Percentiles rank a stretch among this genome's conserved stretches.
phyloP scores from a whole-genome alignment of 2,329 filamentous ascomycete species.

The Colletotrichum paranaense region DNA sequence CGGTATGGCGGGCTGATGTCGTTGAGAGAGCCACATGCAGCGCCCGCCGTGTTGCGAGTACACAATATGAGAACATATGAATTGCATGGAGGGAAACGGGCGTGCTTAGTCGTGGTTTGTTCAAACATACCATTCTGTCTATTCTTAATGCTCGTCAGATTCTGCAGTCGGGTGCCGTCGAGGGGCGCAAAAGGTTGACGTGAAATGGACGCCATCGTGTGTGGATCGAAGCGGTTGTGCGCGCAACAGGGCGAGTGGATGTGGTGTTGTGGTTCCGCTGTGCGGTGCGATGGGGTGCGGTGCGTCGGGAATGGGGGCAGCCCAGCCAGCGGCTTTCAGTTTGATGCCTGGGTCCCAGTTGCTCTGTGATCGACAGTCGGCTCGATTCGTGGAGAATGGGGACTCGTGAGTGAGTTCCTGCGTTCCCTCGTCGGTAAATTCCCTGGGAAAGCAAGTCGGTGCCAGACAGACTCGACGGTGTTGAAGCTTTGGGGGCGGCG shows the following conservation, averaged over 20 bases:
- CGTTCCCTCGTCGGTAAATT: conserved; percentile 6
- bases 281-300: neutral
- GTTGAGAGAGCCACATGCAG: neutral
- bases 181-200: conserved; percentile 83
- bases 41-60: neutral
- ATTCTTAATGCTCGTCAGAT: conserved; percentile 81
- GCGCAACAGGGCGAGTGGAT: conserved; percentile 22
- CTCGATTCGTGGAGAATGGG: conserved; percentile 28
- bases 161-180: conserved; percentile 76
- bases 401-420: neutral
- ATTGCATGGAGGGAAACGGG: neutral
- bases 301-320: neutral
- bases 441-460: conserved; percentile 17
- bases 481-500: neutral
- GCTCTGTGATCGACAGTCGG: conserved; percentile 25
- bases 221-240: conserved; percentile 20
- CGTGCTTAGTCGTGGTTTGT: conserved; percentile 19
- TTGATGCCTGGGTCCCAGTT: neutral
- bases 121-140: conserved; percentile 74
- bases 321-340: conserved; percentile 3
- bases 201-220: conserved; percentile 64
- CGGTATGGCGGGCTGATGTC: neutral
- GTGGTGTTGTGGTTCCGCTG: neutral
- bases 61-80: neutral
- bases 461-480: conserved; percentile 22